Conservation (phyloP, 768 basidiomycete genomes). For the Suillus cothurnatus region DNA sequence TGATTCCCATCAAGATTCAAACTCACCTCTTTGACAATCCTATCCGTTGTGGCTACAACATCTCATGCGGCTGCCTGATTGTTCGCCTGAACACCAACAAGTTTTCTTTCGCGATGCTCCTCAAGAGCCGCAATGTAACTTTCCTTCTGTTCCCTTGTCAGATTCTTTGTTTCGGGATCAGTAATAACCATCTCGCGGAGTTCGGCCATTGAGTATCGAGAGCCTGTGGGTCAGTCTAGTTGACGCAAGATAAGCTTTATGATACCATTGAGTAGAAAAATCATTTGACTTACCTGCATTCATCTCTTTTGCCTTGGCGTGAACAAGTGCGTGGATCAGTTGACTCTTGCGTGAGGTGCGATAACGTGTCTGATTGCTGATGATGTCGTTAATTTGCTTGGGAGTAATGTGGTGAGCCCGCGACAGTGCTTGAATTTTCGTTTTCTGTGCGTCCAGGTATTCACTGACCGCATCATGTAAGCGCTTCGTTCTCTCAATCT, state of each 20-base stretch:
- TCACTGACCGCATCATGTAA: not conserved
- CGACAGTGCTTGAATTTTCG: not conserved
- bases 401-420: not conserved
- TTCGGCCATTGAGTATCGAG: not conserved
- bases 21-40: too few species aligned
- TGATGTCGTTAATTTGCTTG: not conserved
- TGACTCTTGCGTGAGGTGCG: not conserved
- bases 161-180: slow-evolving; percentile 2
- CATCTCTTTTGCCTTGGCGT: slow-evolving; percentile 9
- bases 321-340: not conserved
- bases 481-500: not conserved
- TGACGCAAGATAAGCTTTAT: not conserved
- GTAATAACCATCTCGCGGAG: not conserved
- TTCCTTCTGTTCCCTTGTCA: not conserved
- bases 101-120: slow-evolving; percentile 5
- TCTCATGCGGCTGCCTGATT: slow-evolving; percentile 5
- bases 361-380: too few species aligned
- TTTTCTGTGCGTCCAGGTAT: not conserved
- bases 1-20: too few species aligned
- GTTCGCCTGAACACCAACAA: not conserved
- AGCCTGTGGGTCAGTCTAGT: slow-evolving; percentile 5
- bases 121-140: not conserved
- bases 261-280: not conserved
- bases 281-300: slow-evolving; percentile 4
- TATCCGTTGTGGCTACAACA: not conserved